Base-by-base conservation (phyloP, 2,329 filamentous ascomycete species). In the Periconia macrospinosa region DNA sequence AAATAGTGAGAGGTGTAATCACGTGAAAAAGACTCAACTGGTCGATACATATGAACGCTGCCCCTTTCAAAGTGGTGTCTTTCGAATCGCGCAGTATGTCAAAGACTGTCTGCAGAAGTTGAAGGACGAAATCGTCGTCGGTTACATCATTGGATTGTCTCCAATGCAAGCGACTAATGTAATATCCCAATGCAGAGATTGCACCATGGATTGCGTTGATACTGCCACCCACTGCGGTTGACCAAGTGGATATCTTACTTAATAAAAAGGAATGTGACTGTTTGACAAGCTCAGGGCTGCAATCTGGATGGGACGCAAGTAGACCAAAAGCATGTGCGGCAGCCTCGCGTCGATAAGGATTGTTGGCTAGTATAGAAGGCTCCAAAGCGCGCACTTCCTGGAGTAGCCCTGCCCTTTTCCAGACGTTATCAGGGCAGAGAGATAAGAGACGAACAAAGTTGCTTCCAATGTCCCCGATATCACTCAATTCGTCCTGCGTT, bases 291-390 rank as follows among this genome's bases (percentile, higher is more conserved):
- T 72, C 65, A 0, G 75, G 60, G 2, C 78, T 63, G 52, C 75
- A 74, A 3, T 72, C 65, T 30, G 73, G 66, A 69, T 93, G 89
- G 0, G 91, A 88, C 1, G 83, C 86, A 6, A 97, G 74, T 13
- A 96, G 88, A 0, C 92, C 92, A 62, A 92, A 85, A 0, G 86
- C 83, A 55, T 86, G 86, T 15, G 91, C 86, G 1, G 87, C 86
- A 27, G 87, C 78, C 37, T 80, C 78, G 35, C 92, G 83, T 6
- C 88, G 81, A 50, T 85, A 82, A 56, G 85, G 82, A 59, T 89
- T 88, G 68, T 92, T 94, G 6, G 89, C 91, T 56, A 81, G 81
- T 50, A 92, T 78, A 10, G 87, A 77, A 9, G 79, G 76, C 23
- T 87, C 71, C 17, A 95, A 74, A 44, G 82, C 79, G 7, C 73